Base-by-base conservation (phyloP, 169 alveolate genomes). In the Plasmodium knowlesi region DNA sequence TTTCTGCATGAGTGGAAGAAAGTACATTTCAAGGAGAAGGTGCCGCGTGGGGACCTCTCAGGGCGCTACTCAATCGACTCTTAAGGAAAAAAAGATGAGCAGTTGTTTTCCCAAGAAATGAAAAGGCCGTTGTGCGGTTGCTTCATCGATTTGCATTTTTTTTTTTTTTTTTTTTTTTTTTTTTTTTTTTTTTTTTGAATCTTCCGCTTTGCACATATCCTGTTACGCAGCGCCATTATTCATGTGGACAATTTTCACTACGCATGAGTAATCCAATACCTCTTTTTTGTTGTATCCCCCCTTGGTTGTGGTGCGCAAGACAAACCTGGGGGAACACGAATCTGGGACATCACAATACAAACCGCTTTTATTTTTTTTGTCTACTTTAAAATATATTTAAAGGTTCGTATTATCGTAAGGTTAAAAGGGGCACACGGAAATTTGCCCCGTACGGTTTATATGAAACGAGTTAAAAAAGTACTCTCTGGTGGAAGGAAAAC, bases 81-180 rank as follows among this genome's bases (percentile, higher is more conserved):
- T 46, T 34, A 76, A 76, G 78, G 78, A 53, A n/a, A 85, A 85
- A 54, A 85, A 73, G 30, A 85, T 8, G 46, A 73, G 53, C 25
- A 53, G 54, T 74, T 73, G 71, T 34, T 25, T 73, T n/a, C 85
- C 93, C 0, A 85, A 19, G 71, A 2, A 10, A 19, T 28, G 41
- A 79, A 30, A 79, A 19, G 54, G 34, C 28, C 37, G 22, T 22
- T 16, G 73, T 9, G 1, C 8, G 30, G 30, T n/a, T 57, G 73
- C 30, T 57, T 22, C 73, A 12, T 32, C 73, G 22, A 16, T 57
- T 57, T n/a, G 73, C 30, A 5, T 57, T 3, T 61, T n/a, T 57
- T 57, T 61, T 61, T 61, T 61, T 57, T 61, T 61, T 61, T 61
- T 57, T 61, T 61, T 61, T 61, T n/a, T 57, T 3, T 61, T n/a